Conservation (phyloP, 106 monocot genomes). For the Agapanthus africanus region DNA sequence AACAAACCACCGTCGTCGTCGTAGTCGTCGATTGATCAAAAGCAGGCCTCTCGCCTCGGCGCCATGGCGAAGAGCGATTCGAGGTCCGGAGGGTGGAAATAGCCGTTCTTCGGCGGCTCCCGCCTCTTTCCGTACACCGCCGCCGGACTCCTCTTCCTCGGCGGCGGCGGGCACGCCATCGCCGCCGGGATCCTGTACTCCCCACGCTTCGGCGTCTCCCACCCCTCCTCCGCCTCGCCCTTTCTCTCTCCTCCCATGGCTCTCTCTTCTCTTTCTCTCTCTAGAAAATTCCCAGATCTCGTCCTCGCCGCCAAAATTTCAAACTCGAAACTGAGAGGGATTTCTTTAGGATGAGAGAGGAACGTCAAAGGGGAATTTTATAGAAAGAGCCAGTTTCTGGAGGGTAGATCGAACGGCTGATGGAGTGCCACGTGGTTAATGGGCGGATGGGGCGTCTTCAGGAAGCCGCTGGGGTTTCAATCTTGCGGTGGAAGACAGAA, state of each 20-base stretch:
- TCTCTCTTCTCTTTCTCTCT: not conserved
- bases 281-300: not conserved
- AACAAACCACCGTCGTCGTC: no score
- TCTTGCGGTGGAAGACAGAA: no score
- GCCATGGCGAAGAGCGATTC: constrained; percentile 41
- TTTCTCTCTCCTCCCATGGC: not conserved
- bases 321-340: no score
- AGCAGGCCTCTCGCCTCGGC: constrained; percentile 39
- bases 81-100: constrained; percentile 56
- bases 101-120: constrained; percentile 46
- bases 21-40: no score
- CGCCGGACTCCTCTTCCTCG: constrained; percentile 32
- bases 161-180: constrained; percentile 38
- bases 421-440: no score
- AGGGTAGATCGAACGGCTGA: no score
- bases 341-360: no score
- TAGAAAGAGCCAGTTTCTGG: no score
- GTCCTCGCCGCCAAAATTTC: not conserved
- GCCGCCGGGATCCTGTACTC: constrained; percentile 43
- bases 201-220: constrained; percentile 56
- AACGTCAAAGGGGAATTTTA: no score
- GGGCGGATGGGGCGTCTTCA: no score
- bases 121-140: constrained; percentile 19
- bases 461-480: no score
- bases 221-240: constrained; percentile 37